Evolutionary conservation across 208 protist genomes (phyloP).

Genomic region (Leishmania guyanensis): DNA sequence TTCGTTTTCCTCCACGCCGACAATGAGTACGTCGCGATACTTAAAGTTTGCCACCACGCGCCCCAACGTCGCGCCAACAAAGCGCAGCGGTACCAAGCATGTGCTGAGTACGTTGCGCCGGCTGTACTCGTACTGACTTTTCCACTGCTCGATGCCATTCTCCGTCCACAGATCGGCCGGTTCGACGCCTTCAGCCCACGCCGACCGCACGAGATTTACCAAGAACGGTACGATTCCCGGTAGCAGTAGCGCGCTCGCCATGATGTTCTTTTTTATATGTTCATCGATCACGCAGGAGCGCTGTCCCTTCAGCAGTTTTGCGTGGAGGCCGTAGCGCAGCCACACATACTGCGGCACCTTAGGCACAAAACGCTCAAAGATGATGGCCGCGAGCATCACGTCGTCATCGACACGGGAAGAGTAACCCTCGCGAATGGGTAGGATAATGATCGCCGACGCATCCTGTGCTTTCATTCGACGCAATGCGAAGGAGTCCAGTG

Average conservation of each 20-base stretch:
- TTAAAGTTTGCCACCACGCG: slow-evolving; percentile 61
- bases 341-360: slow-evolving; percentile 81
- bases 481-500: slow-evolving; percentile 60
- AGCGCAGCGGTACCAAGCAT: slow-evolving; percentile 59
- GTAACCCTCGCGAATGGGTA: slow-evolving; percentile 70
- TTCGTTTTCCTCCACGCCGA: slow-evolving; percentile 66
- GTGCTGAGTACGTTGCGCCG: slow-evolving; percentile 73
- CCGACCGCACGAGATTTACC: slow-evolving; percentile 82
- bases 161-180: slow-evolving; percentile 56
- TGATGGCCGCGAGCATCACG: slow-evolving; percentile 80
- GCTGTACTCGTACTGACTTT: slow-evolving; percentile 81
- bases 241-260: slow-evolving; percentile 78
- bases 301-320: slow-evolving; percentile 64
- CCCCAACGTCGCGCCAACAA: slow-evolving; percentile 48
- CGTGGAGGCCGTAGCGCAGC: slow-evolving; percentile 81
- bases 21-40: slow-evolving; percentile 64
- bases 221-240: slow-evolving; percentile 86
- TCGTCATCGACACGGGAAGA: slow-evolving; percentile 81
- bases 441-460: slow-evolving; percentile 73
- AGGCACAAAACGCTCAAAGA: slow-evolving; percentile 76
- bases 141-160: slow-evolving; percentile 70
- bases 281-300: slow-evolving; percentile 72
- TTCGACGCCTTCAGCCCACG: slow-evolving; percentile 55
- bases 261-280: slow-evolving; percentile 84
- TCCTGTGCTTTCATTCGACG: slow-evolving; percentile 67